phyloP scores from a whole-genome alignment of 1,284 basidiomycete genomes.

The Heterobasidion irregulare region DNA sequence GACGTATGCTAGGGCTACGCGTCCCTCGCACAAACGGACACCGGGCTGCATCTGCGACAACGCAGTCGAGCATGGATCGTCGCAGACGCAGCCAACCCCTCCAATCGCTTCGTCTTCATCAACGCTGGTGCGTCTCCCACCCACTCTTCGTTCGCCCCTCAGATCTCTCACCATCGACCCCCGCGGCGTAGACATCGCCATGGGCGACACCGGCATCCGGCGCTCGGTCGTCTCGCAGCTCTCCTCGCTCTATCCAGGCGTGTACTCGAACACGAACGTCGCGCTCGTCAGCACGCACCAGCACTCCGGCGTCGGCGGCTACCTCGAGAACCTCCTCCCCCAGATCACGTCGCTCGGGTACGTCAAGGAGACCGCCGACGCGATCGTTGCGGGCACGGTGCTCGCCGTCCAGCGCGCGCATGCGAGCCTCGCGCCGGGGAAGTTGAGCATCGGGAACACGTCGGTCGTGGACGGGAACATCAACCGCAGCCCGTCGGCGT shows the following conservation, averaged over 20 bases:
- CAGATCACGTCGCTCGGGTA: conserved; percentile 73
- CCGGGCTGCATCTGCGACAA: conserved; percentile 75
- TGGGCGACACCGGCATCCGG: conserved; percentile 76
- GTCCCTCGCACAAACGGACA: conserved; percentile 57
- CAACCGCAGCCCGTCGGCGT: conserved; percentile 69
- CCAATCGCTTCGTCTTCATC: conserved; percentile 65
- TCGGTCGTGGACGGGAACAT: conserved; percentile 61
- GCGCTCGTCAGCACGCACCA: conserved; percentile 74
- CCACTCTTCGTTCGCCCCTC: conserved; percentile 1
- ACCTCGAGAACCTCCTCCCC: conserved; percentile 69
- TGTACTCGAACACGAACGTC: conserved; percentile 67
- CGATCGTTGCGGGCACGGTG: conserved; percentile 65
- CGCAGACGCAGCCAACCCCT: conserved; percentile 46
- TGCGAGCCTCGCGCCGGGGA: conserved; percentile 48
- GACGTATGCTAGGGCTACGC: conserved; percentile 59
- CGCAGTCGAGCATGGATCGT: conserved; percentile 73
- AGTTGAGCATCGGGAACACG: conserved; percentile 58
- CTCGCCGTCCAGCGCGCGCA: conserved; percentile 65
- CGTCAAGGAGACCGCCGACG: conserved; percentile 58
- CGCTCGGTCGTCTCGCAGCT: conserved; percentile 59
- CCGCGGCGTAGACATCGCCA: conserved; percentile 49
- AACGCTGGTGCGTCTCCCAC: conserved; percentile 46
- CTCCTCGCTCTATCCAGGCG: conserved; percentile 43
- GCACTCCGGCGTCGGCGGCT: conserved; percentile 77
- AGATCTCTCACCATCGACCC: neutral